Percentiles rank a stretch among this genome's conserved stretches.
These are phyloP conservation scores for Citrus inodora DNA, from an alignment of 345 rosid genomes.

Conservation along the genomic window DNA sequence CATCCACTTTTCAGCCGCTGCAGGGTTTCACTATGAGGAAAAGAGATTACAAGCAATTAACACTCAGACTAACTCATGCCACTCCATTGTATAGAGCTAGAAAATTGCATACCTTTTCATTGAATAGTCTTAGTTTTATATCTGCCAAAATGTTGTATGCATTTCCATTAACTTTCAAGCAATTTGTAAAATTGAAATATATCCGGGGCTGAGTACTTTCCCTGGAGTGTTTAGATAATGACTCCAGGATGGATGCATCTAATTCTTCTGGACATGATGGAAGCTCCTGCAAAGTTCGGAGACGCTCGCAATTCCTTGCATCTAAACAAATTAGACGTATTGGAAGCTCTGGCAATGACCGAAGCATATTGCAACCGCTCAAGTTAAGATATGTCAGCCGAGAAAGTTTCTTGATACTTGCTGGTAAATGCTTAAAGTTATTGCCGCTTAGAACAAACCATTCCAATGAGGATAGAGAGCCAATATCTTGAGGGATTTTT, in stretches of 20 bases:
- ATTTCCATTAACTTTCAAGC: too few relatives aligned
- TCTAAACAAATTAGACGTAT: not conserved
- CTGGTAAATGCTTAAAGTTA: not conserved
- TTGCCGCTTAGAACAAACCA: conserved; percentile 16
- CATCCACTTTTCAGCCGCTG: too few relatives aligned
- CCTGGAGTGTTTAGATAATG: not conserved
- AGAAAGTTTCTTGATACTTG: not conserved
- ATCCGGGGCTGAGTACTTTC: too few relatives aligned
- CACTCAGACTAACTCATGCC: too few relatives aligned
- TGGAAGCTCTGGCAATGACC: conserved; percentile 12
- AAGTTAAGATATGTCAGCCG: not conserved
- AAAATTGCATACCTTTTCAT: not conserved
- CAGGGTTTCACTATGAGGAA: too few relatives aligned
- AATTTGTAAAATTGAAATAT: too few relatives aligned
- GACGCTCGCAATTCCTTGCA: not conserved
- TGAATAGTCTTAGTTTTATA: too few relatives aligned
- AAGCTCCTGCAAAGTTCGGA: too few relatives aligned
- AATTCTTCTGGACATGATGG: not conserved
- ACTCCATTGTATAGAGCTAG: not conserved
- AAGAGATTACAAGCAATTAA: too few relatives aligned
- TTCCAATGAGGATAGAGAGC: not conserved
- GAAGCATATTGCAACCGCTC: not conserved
- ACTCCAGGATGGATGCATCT: not conserved
- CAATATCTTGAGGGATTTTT: not conserved
- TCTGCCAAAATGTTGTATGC: too few relatives aligned